Conservation (phyloP, 2,329 filamentous ascomycete species). For the Neofusicoccum ribis region DNA sequence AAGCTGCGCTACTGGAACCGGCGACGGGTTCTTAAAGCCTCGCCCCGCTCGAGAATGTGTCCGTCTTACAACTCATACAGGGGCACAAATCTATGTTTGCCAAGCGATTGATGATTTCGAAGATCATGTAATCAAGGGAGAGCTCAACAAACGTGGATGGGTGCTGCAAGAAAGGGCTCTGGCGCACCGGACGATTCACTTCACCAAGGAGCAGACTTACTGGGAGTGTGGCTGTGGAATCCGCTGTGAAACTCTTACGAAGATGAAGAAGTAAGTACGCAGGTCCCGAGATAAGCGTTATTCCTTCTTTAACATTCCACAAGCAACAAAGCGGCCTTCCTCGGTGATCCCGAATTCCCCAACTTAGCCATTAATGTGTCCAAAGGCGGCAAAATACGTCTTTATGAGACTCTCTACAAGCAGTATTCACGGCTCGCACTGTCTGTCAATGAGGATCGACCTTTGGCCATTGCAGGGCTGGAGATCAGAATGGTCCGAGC, state of each 20-base stretch:
- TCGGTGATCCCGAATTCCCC: neutral
- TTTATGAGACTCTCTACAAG: neutral
- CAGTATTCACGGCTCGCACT: neutral
- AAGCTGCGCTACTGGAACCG: neutral
- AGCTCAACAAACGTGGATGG: constrained; percentile 29
- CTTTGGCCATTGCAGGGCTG: constrained; percentile 35
- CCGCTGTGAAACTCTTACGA: constrained; percentile 26
- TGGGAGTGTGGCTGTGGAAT: constrained; percentile 29
- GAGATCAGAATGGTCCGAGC: constrained; percentile 29
- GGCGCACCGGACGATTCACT: constrained; percentile 30
- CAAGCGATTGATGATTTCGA: constrained; percentile 28
- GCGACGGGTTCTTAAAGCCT: neutral
- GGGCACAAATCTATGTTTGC: constrained; percentile 22
- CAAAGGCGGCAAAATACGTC: neutral
- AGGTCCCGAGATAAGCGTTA: constrained; percentile 20
- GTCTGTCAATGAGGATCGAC: constrained; percentile 27
- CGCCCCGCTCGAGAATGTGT: neutral
- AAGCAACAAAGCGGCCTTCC: neutral
- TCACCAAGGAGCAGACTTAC: constrained; percentile 29
- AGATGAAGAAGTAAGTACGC: constrained; percentile 25
- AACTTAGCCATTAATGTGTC: neutral
- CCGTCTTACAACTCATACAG: neutral
- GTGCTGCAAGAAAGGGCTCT: constrained; percentile 32
- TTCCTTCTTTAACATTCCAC: neutral
- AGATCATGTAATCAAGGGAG: constrained; percentile 24